phyloP scores from a whole-genome alignment of 2,329 filamentous ascomycete genomes.

The Cladobotryum mycophilum region DNA sequence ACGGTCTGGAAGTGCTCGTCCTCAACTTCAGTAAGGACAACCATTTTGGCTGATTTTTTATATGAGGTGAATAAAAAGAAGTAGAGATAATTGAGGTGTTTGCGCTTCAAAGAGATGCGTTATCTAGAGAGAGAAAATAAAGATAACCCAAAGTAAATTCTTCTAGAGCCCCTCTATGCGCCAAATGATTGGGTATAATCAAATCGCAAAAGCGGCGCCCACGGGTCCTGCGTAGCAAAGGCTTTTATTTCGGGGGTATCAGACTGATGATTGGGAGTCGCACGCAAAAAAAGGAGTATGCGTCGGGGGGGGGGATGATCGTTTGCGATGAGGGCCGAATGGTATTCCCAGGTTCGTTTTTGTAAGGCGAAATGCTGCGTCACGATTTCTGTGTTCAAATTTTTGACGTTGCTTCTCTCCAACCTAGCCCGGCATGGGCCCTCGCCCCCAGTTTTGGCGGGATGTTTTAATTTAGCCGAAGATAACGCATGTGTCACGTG shows the following conservation, averaged over 20 bases:
- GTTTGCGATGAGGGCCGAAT: background rate
- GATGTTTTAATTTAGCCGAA: slow-evolving; percentile 12
- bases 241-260: too few relatives aligned
- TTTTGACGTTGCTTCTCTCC: slow-evolving; percentile 10
- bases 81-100: background rate
- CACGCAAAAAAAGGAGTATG: too few relatives aligned
- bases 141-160: too few relatives aligned
- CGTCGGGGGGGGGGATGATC: too few relatives aligned
- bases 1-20: slow-evolving; percentile 85
- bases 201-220: too few relatives aligned
- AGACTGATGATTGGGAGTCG: too few relatives aligned
- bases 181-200: too few relatives aligned
- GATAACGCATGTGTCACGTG: slow-evolving; percentile 12
- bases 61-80: background rate
- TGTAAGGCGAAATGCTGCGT: slow-evolving; percentile 4
- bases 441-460: background rate
- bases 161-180: too few relatives aligned
- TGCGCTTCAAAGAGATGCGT: background rate
- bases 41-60: slow-evolving; percentile 56
- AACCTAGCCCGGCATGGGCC: background rate
- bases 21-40: slow-evolving; percentile 93
- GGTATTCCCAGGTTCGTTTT: slow-evolving; percentile 3
- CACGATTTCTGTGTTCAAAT: slow-evolving; percentile 12
- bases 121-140: too few relatives aligned
- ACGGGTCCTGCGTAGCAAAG: too few relatives aligned